These are phyloP conservation scores for Lanmaoa pseudosensibilis DNA, from an alignment of 768 basidiomycete genomes.

Conservation along the genomic window DNA sequence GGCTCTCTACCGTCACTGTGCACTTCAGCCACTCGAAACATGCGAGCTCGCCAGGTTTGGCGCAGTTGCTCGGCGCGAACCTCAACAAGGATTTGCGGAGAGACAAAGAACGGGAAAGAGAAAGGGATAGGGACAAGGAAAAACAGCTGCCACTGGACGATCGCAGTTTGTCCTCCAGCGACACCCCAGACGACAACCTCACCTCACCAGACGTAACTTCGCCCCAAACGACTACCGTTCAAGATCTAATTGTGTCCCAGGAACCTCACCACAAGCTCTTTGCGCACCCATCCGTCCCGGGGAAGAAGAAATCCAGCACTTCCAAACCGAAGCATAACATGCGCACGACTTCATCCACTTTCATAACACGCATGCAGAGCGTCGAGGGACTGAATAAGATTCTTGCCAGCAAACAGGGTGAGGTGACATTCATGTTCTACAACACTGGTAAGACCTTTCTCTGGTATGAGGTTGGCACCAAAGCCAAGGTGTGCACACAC, in stretches of 20 bases:
- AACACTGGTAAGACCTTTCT: conserved; percentile 81
- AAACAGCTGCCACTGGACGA: conserved; percentile 50
- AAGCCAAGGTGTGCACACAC: conserved; percentile 62
- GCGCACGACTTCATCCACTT: conserved; percentile 87
- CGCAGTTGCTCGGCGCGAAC: conserved; percentile 65
- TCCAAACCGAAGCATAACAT: conserved; percentile 89
- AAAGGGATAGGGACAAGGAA: conserved; percentile 42
- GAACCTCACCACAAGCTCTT: conserved; percentile 58
- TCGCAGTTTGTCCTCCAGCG: conserved; percentile 78
- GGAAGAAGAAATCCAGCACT: conserved; percentile 61
- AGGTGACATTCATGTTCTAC: conserved; percentile 83
- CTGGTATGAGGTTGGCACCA: conserved; percentile 85
- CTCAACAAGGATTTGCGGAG: conserved; percentile 56
- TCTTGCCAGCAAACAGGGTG: conserved; percentile 79
- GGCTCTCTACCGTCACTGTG: conserved; percentile 59
- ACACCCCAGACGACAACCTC: conserved; percentile 63
- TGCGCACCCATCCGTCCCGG: conserved; percentile 44
- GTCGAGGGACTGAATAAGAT: conserved; percentile 72
- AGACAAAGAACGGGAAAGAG: conserved; percentile 37
- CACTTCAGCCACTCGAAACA: conserved; percentile 59
- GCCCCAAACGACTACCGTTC: conserved; percentile 35
- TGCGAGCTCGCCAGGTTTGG: conserved; percentile 58
- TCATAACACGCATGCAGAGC: conserved; percentile 84
- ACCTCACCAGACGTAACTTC: conserved; percentile 41
- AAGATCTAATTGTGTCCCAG: conserved; percentile 28